phyloP scores from a whole-genome alignment of 495 filamentous ascomycete species.

The Evernia prunastri region DNA sequence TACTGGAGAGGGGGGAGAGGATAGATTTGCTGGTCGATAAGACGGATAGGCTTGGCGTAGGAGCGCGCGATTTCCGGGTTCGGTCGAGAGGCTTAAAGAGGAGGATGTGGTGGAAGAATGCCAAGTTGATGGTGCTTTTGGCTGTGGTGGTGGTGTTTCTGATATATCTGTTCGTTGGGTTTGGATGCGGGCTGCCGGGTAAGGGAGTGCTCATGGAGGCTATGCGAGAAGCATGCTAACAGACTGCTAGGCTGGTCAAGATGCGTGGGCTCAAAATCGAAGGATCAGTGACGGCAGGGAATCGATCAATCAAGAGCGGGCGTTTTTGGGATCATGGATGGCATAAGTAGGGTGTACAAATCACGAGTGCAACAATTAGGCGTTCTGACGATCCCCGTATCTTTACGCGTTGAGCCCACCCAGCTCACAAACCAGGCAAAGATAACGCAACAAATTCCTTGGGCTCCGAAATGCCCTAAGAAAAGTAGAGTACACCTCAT shows the following conservation, averaged over 20 bases:
- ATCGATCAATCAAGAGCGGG: background rate
- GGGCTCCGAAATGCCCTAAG: background rate
- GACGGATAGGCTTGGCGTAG: conserved; percentile 83
- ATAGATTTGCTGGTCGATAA: conserved; percentile 96
- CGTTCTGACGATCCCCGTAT: background rate
- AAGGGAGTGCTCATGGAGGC: background rate
- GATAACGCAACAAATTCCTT: background rate
- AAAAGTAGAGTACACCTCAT: too few species aligned
- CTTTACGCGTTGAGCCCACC: background rate
- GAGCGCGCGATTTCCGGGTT: conserved; percentile 82
- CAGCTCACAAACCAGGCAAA: background rate
- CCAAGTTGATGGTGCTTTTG: conserved; percentile 83
- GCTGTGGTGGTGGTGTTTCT: conserved; percentile 77
- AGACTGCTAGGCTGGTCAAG: conserved; percentile 20
- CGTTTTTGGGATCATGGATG: background rate
- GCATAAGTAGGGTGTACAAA: background rate
- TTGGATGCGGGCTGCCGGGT: conserved; percentile 66
- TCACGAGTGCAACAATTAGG: too few species aligned
- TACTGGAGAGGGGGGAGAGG: conserved; percentile 88
- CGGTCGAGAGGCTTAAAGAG: conserved; percentile 76
- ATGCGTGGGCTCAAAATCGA: conserved; percentile 19
- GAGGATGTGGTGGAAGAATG: conserved; percentile 99
- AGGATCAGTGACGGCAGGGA: background rate
- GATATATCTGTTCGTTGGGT: conserved; percentile 68
- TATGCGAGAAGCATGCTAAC: background rate